These are phyloP conservation scores for Rhizopogon vinicolor DNA, from an alignment of 768 basidiomycete genomes.

Conservation along the genomic window DNA sequence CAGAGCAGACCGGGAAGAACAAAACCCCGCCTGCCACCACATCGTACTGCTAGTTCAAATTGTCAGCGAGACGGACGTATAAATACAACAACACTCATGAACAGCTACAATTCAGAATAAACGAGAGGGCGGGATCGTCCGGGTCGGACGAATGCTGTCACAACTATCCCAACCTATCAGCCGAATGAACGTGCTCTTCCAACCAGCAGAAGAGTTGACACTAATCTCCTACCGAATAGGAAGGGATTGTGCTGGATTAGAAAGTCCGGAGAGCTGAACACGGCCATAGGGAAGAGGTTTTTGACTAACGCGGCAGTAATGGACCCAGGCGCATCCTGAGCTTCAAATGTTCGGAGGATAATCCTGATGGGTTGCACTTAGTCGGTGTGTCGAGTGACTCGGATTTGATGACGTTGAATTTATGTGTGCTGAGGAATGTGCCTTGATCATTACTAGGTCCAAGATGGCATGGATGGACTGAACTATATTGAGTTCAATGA, in stretches of 20 bases:
- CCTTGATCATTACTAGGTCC: constrained; percentile 37
- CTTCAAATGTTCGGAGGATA: constrained; percentile 47
- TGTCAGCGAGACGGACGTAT: background rate
- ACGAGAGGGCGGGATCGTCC: constrained; percentile 40
- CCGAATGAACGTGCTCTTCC: constrained; percentile 49
- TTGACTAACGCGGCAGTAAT: constrained; percentile 62
- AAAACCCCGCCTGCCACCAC: too few species aligned
- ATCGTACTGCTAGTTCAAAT: too few species aligned
- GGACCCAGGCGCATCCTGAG: constrained; percentile 60
- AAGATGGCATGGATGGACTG: constrained; percentile 73
- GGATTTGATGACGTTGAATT: constrained; percentile 16
- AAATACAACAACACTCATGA: background rate
- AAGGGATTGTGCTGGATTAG: constrained; percentile 6
- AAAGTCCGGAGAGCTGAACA: constrained; percentile 30
- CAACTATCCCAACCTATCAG: constrained; percentile 40
- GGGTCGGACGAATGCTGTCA: constrained; percentile 45
- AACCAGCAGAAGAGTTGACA: constrained; percentile 47
- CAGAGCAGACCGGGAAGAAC: too few species aligned
- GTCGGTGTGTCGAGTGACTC: constrained; percentile 11
- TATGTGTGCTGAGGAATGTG: constrained; percentile 20
- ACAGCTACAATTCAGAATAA: background rate
- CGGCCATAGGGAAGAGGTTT: constrained; percentile 57
- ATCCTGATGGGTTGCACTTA: constrained; percentile 15
- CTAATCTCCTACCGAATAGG: constrained; percentile 36
- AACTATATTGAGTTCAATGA: constrained; percentile 80